Base-by-base conservation (phyloP, 345 rosid genomes). In the Brassica cretica region DNA sequence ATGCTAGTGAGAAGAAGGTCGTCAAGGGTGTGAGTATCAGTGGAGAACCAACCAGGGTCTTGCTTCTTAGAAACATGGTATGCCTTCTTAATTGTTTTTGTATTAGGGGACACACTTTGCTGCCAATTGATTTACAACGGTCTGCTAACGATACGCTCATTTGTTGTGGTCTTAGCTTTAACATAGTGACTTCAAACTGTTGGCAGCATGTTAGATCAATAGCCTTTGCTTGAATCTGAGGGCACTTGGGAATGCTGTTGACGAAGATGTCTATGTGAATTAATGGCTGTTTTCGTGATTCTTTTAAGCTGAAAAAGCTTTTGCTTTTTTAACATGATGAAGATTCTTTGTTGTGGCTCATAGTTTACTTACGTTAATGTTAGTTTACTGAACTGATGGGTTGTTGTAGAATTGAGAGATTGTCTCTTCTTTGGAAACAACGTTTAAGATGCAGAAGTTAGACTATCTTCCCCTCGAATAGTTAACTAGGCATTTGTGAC, bases 51-150 rank as follows among this genome's bases (percentile, higher is more conserved):
- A 93, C 99, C 49, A 85, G 88, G 25, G 97, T 95, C 67, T 72
- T 95, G 88, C 80, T 95, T 61, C 96, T 95, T 24, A 85, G 92
- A 76, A 95, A 95, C 87, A 95, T 95, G 99, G 99, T 64, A 27
- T 78, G 61, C 29, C 5, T 41, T 64, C 27, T 72, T 71, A 66
- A 60, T 21, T 37, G 66, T 75, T 56, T 1, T 69, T 44, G 53
- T 76, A 0, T 29, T 0, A 70, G 58, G 41, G 66, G 19, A 72
- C 29, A 33, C 49, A 27, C 24, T 53, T 24, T 37, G 59, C 7
- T 58, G 30, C 39, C 39, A 58, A 32, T 32, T 59, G 73, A 24
- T 19, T 27, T 78, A 44, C 29, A 72, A 72, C 9, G 37, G 51
- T 32, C 24, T 72, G 73, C 15, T 66, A 21, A 39, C 1, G n/a